Conservation (phyloP, 495 filamentous ascomycete species). For the Aspergillus sclerotiicarbonarius region DNA sequence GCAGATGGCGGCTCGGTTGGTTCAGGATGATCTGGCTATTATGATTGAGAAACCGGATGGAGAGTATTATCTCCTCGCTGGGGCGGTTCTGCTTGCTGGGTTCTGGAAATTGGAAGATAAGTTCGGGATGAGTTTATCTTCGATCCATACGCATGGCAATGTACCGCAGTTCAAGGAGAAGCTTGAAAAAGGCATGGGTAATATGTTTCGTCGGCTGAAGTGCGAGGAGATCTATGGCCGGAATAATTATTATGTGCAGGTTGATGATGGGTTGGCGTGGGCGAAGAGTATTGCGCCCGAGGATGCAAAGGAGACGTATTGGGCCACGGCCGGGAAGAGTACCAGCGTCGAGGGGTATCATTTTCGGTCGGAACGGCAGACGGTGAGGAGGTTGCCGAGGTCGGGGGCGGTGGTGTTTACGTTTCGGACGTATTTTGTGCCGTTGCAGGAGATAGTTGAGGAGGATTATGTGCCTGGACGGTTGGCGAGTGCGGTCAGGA, state of each 20-base stretch:
- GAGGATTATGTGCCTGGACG: slow-evolving; percentile 71
- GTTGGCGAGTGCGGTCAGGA: slow-evolving; percentile 70
- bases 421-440: slow-evolving; percentile 76
- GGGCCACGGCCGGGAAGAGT: slow-evolving; percentile 77
- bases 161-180: slow-evolving; percentile 78
- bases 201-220: slow-evolving; percentile 67
- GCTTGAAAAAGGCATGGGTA: slow-evolving; percentile 79
- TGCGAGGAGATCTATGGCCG: slow-evolving; percentile 63
- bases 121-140: slow-evolving; percentile 75
- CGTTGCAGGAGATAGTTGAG: slow-evolving; percentile 60
- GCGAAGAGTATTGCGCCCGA: slow-evolving; percentile 72
- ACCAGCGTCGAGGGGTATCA: slow-evolving; percentile 70
- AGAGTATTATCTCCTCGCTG: slow-evolving; percentile 82
- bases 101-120: slow-evolving; percentile 89
- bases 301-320: slow-evolving; percentile 63
- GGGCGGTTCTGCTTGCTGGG: slow-evolving; percentile 74
- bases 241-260: slow-evolving; percentile 77
- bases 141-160: slow-evolving; percentile 80
- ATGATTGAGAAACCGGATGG: slow-evolving; percentile 81
- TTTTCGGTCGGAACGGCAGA: slow-evolving; percentile 80
- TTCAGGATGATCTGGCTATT: slow-evolving; percentile 84
- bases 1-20: slow-evolving; percentile 66
- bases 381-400: slow-evolving; percentile 66
- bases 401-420: slow-evolving; percentile 79
- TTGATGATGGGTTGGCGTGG: slow-evolving; percentile 71